A percentile compares a stretch with the other conserved stretches of the same genome.
Evolutionary conservation across 2,329 filamentous ascomycete species (phyloP).

Genomic region (Podosphaera fusca): DNA sequence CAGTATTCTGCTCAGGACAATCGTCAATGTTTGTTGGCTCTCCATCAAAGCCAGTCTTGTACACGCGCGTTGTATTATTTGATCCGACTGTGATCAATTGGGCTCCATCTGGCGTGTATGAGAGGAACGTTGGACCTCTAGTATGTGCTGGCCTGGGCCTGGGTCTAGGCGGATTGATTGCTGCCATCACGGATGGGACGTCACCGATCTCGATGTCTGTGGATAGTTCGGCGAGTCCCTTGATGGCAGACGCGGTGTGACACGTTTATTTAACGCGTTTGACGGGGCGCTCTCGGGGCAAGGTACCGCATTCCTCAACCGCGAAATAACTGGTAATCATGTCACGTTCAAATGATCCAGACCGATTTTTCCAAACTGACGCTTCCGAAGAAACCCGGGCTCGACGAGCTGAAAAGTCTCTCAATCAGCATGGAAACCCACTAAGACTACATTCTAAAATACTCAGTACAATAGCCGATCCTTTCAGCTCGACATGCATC

Average conservation of each 20-base stretch:
- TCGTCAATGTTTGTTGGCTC: slow-evolving; percentile 87
- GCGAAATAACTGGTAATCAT: slow-evolving; percentile 17
- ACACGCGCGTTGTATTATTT: slow-evolving; percentile 83
- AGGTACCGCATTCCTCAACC: neutral
- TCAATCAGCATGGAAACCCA: slow-evolving; percentile 63
- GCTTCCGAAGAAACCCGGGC: slow-evolving; percentile 18
- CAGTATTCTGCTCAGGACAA: slow-evolving; percentile 64
- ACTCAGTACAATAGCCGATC: slow-evolving; percentile 48
- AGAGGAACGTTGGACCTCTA: slow-evolving; percentile 63
- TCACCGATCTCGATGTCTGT: no score
- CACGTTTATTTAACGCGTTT: neutral
- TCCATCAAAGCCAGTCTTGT: slow-evolving; percentile 73
- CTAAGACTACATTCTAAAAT: slow-evolving; percentile 70
- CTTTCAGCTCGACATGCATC: slow-evolving; percentile 32
- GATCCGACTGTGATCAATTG: slow-evolving; percentile 78
- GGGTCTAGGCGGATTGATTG: slow-evolving; percentile 22
- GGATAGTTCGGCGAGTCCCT: no score
- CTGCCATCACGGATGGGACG: slow-evolving; percentile 11
- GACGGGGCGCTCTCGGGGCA: no score
- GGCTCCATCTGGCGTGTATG: slow-evolving; percentile 73
- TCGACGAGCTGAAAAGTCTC: slow-evolving; percentile 44
- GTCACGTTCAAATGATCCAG: slow-evolving; percentile 48
- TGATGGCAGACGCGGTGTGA: neutral
- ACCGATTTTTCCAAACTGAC: slow-evolving; percentile 82
- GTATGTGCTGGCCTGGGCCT: slow-evolving; percentile 53